Conservation (phyloP, 805 yeast species). For the Candida bentonensis region DNA sequence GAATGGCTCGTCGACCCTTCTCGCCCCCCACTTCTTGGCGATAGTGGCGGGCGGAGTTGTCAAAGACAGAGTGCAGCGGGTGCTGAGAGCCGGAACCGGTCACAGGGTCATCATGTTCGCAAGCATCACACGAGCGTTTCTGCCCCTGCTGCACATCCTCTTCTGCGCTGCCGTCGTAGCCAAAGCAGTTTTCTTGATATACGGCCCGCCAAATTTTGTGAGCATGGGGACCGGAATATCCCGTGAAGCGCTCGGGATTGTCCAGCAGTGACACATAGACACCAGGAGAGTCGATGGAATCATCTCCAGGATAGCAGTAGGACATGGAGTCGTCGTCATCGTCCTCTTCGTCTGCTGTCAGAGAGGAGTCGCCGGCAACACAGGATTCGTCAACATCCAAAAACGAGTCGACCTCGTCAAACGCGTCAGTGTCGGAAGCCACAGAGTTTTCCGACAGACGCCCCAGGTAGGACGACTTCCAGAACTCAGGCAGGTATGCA, state of each 20-base stretch:
- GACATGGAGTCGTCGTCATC: constrained; percentile 5
- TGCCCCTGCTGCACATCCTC: not conserved
- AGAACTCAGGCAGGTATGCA: constrained; percentile 52
- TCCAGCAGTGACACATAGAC: constrained; percentile 76
- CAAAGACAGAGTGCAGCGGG: constrained; percentile 11
- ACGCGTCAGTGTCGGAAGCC: constrained; percentile 15
- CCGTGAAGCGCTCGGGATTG: constrained; percentile 94
- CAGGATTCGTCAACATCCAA: constrained; percentile 27
- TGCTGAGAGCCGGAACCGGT: constrained; percentile 1
- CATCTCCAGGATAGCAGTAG: constrained; percentile 32
- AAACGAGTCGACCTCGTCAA: constrained; percentile 8
- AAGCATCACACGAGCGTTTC: not conserved
- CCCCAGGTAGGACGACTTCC: constrained; percentile 64
- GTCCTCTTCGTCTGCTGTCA: constrained; percentile 60
- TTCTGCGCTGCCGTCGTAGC: constrained; percentile 21
- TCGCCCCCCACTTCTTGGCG: constrained; percentile 17
- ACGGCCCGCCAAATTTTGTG: constrained; percentile 87
- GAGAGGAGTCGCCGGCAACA: constrained; percentile 3
- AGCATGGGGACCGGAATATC: constrained; percentile 88
- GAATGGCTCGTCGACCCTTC: constrained; percentile 13
- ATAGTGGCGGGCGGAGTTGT: constrained; percentile 12
- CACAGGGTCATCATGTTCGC: constrained; percentile 2
- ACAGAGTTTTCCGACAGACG: constrained; percentile 26
- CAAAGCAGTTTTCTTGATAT: constrained; percentile 83
- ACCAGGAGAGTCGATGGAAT: constrained; percentile 20